Conservation (phyloP, 768 basidiomycete genomes). For the Hygrophorus pudorinus region DNA sequence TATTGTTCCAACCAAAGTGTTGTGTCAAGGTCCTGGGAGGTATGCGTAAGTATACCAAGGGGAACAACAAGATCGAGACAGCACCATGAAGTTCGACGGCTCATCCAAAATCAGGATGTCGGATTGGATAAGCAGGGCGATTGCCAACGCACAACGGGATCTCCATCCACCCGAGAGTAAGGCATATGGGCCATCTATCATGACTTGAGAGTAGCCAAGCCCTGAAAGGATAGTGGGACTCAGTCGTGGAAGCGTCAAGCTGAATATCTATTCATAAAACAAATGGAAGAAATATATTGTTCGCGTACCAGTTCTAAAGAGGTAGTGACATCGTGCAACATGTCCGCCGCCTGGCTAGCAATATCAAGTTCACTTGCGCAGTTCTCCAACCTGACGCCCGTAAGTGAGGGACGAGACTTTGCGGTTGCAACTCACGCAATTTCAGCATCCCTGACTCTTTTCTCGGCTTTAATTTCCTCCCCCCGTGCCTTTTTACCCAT, state of each 20-base stretch:
- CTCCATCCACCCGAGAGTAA: constrained; percentile 59
- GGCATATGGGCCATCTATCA: constrained; percentile 28
- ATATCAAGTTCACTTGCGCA: constrained; percentile 2
- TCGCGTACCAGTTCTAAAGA: neutral
- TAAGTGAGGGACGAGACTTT: constrained; percentile 6
- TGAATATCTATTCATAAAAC: constrained; percentile 1
- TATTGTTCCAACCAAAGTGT: constrained; percentile 46
- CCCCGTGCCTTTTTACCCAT: constrained; percentile 49
- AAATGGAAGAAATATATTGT: neutral
- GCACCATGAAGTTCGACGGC: constrained; percentile 20
- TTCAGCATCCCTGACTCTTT: constrained; percentile 20
- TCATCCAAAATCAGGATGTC: constrained; percentile 25
- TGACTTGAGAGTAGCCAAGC: constrained; percentile 42
- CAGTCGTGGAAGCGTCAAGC: constrained; percentile 30
- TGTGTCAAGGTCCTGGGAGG: constrained; percentile 32
- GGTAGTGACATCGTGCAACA: constrained; percentile 9
- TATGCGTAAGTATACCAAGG: neutral
- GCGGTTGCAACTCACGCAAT: constrained; percentile 21
- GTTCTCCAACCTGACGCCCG: too few relatives aligned
- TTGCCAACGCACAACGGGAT: constrained; percentile 48
- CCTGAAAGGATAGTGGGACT: constrained; percentile 44
- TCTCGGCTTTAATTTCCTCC: constrained; percentile 36
- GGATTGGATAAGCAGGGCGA: constrained; percentile 43
- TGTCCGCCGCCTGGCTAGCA: constrained; percentile 10
- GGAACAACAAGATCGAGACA: neutral